Conservation (phyloP, 2,329 filamentous ascomycete species). For the Aspergillus sp. region DNA sequence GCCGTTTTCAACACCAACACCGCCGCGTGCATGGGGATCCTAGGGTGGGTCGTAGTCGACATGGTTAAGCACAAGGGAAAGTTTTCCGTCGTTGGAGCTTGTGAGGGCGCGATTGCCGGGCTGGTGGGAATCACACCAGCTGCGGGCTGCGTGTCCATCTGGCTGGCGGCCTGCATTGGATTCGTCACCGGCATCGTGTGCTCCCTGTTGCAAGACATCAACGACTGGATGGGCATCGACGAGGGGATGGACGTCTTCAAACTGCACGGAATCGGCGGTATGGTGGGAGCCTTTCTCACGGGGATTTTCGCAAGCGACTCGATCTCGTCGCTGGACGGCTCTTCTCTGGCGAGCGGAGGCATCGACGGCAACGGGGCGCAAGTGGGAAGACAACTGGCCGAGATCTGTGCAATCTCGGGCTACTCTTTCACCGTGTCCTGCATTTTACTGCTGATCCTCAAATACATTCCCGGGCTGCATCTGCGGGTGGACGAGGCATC, state of each 20-base stretch:
- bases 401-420: constrained; percentile 53
- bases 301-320: constrained; percentile 54
- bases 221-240: constrained; percentile 56
- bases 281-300: constrained; percentile 58
- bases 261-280: constrained; percentile 58
- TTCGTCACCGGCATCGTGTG: constrained; percentile 56
- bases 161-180: constrained; percentile 57
- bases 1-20: constrained; percentile 60
- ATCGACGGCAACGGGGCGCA: constrained; percentile 58
- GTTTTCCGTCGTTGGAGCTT: constrained; percentile 57
- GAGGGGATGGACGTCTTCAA: constrained; percentile 62
- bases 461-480: constrained; percentile 55
- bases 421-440: constrained; percentile 56
- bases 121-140: constrained; percentile 62
- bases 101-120: constrained; percentile 58
- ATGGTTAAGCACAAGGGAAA: constrained; percentile 52
- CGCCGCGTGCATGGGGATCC: constrained; percentile 53
- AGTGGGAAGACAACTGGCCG: constrained; percentile 56
- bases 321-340: constrained; percentile 50
- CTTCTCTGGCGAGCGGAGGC: constrained; percentile 46
- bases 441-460: constrained; percentile 53
- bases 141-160: constrained; percentile 53
- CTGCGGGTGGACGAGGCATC: constrained; percentile 56
- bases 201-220: constrained; percentile 50
- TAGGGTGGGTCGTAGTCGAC: constrained; percentile 56